Base-by-base conservation (phyloP, 2,329 filamentous ascomycete genomes). In the Bertia moriformis region DNA sequence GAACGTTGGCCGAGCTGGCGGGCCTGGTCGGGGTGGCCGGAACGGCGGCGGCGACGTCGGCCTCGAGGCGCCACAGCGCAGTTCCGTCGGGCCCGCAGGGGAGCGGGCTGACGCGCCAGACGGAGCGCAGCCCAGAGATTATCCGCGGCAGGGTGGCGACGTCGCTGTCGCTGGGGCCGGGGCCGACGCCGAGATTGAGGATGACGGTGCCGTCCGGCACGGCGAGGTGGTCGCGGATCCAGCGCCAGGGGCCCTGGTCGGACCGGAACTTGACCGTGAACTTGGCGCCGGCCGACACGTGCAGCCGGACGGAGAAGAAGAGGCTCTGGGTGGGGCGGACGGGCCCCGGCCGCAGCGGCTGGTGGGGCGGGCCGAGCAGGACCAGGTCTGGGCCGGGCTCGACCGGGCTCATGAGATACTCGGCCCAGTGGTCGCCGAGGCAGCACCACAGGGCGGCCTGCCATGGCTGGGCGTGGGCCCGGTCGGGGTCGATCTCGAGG, bases 371-470 rank as follows among this genome's bases (percentile, higher is more conserved):
- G 47, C 2, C 37, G n/a, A n/a, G n/a, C n/a, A n/a, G n/a, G n/a
- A n/a, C n/a, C n/a, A n/a, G n/a, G n/a, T n/a, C n/a, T n/a, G n/a
- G n/a, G 7, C 7, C 22, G 7, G 7, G 7, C 7, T 27, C n/a
- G 7, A 27, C 22, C 7, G 7, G n/a, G 22, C 22, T 36, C 19
- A 74, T 48, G 1, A 43, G 41, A 14, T 61, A 71, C 65, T 88
- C 61, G 57, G 59, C 43, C 75, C 69, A 65, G 46, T 65, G 63
- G 18, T 60, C 53, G 39, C 71, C 69, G 47, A 81, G 77, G 44
- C 67, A 67, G 41, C 84, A 74, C 84, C 86, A 93, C 4, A 93
- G 58, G 14, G 73, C 72, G 20, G 86, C 71, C 48, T 91, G 71
- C 79, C 83, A 91, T 15, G 65, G 50, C 43, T 73, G 62, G 14